A percentile compares a stretch with the other conserved stretches of the same genome.
Conservation (phyloP, 2,329 filamentous ascomycete species). For the Cordyceps cicadae region DNA sequence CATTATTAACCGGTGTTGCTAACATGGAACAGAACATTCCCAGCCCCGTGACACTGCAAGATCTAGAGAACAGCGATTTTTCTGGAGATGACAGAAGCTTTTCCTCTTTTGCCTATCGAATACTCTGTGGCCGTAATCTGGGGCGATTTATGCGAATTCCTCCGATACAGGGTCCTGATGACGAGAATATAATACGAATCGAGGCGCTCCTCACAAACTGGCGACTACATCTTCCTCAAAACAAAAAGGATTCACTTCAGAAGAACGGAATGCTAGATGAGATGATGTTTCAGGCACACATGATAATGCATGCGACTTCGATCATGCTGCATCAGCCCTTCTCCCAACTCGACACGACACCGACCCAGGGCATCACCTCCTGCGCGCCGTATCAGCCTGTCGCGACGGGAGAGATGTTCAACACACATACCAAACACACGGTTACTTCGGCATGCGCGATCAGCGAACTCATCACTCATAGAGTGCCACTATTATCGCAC, state of each 20-base stretch:
- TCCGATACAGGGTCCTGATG: conserved; percentile 42
- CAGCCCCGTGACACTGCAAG: conserved; percentile 54
- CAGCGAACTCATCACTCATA: conserved; percentile 65
- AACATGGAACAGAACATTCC: conserved; percentile 42
- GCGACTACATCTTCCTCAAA: conserved; percentile 66
- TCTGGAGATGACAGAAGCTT: conserved; percentile 61
- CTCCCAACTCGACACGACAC: conserved; percentile 62
- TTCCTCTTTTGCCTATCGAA: conserved; percentile 78
- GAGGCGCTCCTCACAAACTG: conserved; percentile 59
- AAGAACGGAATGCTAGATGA: conserved; percentile 70
- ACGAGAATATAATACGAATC: conserved; percentile 43
- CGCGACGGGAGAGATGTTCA: conserved; percentile 44
- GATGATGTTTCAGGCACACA: conserved; percentile 85
- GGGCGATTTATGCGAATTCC: conserved; percentile 61
- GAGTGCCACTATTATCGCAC: conserved; percentile 62
- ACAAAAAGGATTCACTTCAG: conserved; percentile 62
- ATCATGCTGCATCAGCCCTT: conserved; percentile 75
- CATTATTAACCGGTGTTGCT: neutral
- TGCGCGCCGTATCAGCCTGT: conserved; percentile 54
- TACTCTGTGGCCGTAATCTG: conserved; percentile 71
- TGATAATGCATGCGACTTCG: conserved; percentile 59
- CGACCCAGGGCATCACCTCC: conserved; percentile 50
- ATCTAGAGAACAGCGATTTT: conserved; percentile 72
- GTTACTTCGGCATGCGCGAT: conserved; percentile 72
- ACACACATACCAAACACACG: conserved; percentile 69